Evolutionary conservation across 495 filamentous ascomycete genomes (phyloP), one percentile per base, ranked within the genome.

Genomic region (Aspergillus affinis): DNA sequence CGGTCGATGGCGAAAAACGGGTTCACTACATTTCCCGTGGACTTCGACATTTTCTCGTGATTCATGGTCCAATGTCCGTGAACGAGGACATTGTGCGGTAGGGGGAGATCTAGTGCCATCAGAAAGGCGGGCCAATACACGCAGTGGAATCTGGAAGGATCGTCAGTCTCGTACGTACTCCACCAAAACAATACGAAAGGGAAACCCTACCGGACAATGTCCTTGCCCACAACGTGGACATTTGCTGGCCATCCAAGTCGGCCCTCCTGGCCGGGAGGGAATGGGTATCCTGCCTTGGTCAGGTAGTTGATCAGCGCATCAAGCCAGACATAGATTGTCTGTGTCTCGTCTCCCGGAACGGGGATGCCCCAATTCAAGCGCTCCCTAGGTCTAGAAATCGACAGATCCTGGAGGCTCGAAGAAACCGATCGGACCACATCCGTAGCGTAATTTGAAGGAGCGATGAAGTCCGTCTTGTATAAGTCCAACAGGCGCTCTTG

Each of bases 71-170:
- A 98, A 69, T 98, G 95, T 1, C 88, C 92, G 67, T 98, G 94
- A 19, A 90, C 90, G 0, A 98, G 81, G 20, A 98, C 82, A 55
- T 86, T 85, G 63, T 87, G 88, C 6, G 94, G 93, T n/a, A 90
- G 72, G 2, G 92, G 88, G 3, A 98, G 77, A 60, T 88, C 88
- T 26, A 98, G 78, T 4, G 93, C 93, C 78, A 98, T 86, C 29
- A 98, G 88, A 67, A 98, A 88, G 2, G 94, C 94, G 0, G 94
- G 94, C 94, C 94, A 98, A 79, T 98, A 98, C 26, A 98, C 88
- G 74, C 90, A 90, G 73, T 98, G 95, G 73, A 98, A 98, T 23
- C 80, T 83, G 57, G 15, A 26, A 45, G n/a, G 47, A 19, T 32
- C 41, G 23, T 61, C 32, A 61, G 59, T 44, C 19, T 51, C 21